These are phyloP conservation scores for Malassezia pachydermatis DNA, from an alignment of 1,284 basidiomycete genomes.

Conservation along the genomic window DNA sequence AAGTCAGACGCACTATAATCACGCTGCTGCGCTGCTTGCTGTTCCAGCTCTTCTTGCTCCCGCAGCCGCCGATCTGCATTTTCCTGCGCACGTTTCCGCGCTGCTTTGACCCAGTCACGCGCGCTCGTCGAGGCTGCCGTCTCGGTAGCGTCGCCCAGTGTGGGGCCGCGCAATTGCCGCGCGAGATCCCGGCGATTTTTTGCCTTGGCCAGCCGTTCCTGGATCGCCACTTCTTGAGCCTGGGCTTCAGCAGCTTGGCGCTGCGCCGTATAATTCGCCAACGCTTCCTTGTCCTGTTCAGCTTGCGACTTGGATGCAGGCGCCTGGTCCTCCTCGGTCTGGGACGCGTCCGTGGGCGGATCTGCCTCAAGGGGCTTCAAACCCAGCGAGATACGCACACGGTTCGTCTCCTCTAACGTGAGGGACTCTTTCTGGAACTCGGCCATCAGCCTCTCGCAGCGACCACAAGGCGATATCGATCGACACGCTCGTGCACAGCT, in stretches of 20 bases:
- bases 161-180: conserved; percentile 75
- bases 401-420: conserved; percentile 93
- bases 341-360: conserved; percentile 36
- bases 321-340: conserved; percentile 41
- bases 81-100: conserved; percentile 76
- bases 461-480: too few species aligned
- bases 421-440: conserved; percentile 59
- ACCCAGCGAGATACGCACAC: conserved; percentile 84
- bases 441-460: too few species aligned
- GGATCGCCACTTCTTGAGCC: conserved; percentile 55
- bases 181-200: conserved; percentile 83
- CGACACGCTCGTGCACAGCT: neutral
- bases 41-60: conserved; percentile 58
- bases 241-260: conserved; percentile 59
- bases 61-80: conserved; percentile 65
- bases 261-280: conserved; percentile 44
- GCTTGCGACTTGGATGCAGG: conserved; percentile 13
- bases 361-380: conserved; percentile 70
- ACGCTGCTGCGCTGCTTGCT: conserved; percentile 59
- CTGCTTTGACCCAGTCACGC: conserved; percentile 75
- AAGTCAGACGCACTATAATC: conserved; percentile 57
- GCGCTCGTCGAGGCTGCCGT: conserved; percentile 53
- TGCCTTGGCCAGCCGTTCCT: conserved; percentile 49
- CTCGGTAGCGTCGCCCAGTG: conserved; percentile 67
- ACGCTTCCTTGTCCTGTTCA: conserved; percentile 48